Conservation (phyloP, 2,329 filamentous ascomycete species). For the Pseudogymnoascus verrucosus region DNA sequence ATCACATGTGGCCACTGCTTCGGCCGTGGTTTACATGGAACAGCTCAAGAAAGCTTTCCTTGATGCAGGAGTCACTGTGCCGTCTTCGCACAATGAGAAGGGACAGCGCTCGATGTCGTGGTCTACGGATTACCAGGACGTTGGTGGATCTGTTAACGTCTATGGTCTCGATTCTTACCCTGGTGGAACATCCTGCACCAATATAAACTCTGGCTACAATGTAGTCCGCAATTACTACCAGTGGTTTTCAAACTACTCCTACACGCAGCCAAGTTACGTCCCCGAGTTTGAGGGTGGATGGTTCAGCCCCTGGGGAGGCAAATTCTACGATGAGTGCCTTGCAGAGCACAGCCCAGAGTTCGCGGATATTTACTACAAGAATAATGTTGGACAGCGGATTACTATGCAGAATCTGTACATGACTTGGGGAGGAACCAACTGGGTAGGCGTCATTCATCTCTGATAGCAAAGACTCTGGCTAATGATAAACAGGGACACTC, state of each 20-base stretch:
- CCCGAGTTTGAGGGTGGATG: conserved; percentile 47
- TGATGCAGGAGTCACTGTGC: conserved; percentile 40
- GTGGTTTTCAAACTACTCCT: conserved; percentile 49
- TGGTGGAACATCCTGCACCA: conserved; percentile 41
- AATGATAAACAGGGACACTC: conserved; percentile 18
- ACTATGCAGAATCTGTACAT: conserved; percentile 45
- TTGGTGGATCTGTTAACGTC: conserved; percentile 45
- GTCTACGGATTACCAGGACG: conserved; percentile 47
- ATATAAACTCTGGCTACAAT: conserved; percentile 40
- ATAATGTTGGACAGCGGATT: conserved; percentile 42
- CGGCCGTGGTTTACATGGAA: conserved; percentile 44
- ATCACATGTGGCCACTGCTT: conserved; percentile 34
- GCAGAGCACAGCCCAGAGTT: conserved; percentile 40
- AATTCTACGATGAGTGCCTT: conserved; percentile 42
- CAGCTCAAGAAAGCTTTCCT: conserved; percentile 40
- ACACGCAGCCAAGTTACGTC: conserved; percentile 44
- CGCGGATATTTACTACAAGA: conserved; percentile 49
- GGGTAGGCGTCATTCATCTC: conserved; percentile 29
- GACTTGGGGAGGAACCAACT: conserved; percentile 47
- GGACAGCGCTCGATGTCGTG: conserved; percentile 41
- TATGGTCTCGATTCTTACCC: conserved; percentile 42
- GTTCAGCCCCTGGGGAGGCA: conserved; percentile 45
- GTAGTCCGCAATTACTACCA: conserved; percentile 46
- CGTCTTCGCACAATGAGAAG: conserved; percentile 43
- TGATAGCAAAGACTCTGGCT: neutral